Evolutionary conservation across 441 rosid genomes (phyloP).

Genomic region (Adansonia gregorii): DNA sequence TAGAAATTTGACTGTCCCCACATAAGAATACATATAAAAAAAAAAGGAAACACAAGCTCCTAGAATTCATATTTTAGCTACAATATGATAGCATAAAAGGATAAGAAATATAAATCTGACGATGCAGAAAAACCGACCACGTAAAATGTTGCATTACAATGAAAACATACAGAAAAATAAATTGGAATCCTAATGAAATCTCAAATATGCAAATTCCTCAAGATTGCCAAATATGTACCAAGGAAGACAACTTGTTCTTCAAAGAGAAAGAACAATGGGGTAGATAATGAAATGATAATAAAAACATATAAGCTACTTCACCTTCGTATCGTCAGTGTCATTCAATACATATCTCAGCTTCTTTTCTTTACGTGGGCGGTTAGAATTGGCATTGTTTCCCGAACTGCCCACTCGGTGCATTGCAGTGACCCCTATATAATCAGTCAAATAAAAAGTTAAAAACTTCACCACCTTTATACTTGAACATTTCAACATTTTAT

Average conservation of each 20-base stretch:
- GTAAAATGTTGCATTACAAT: background rate
- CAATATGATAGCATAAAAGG: background rate
- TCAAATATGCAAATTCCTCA: background rate
- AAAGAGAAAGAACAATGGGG: background rate
- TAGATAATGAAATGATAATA: background rate
- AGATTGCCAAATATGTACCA: background rate
- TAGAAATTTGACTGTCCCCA: background rate
- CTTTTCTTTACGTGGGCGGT: slow-evolving; percentile 96
- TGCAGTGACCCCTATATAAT: slow-evolving; percentile 39
- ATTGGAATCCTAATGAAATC: background rate
- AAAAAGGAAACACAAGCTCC: slow-evolving; percentile 1
- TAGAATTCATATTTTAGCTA: background rate
- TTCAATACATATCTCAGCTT: slow-evolving; percentile 86
- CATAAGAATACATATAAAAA: background rate
- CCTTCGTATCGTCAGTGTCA: slow-evolving; percentile 84
- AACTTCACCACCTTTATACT: background rate
- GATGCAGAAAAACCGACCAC: background rate
- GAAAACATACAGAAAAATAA: background rate
- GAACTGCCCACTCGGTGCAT: slow-evolving; percentile 99
- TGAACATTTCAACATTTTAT: background rate
- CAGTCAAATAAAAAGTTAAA: slow-evolving; percentile 3
- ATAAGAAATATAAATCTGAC: background rate
- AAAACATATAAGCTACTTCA: slow-evolving; percentile 30
- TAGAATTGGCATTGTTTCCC: slow-evolving; percentile 85
- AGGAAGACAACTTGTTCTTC: slow-evolving; percentile 9